Percentiles rank a stretch among this genome's conserved stretches.
Evolutionary conservation across 768 basidiomycete genomes (phyloP).

Genomic region (Ephemerocybe angulata): DNA sequence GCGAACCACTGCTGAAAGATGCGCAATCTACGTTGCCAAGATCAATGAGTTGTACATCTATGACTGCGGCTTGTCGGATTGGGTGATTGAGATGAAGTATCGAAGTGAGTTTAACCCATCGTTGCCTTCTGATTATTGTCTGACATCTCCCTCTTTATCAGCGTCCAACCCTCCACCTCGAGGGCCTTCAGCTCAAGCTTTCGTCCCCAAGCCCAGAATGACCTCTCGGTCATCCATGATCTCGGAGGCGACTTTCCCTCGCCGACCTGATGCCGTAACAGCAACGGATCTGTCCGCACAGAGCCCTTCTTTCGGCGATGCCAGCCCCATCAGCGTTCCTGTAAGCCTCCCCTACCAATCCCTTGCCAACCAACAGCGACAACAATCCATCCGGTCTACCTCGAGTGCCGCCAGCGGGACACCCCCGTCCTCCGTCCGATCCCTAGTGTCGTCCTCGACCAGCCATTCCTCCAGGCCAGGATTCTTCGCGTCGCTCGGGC

Average conservation of each 20-base stretch:
- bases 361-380: slow-evolving; percentile 40
- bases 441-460: slow-evolving; percentile 39
- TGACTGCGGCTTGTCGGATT: slow-evolving; percentile 76
- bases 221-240: slow-evolving; percentile 68
- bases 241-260: slow-evolving; percentile 77
- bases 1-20: slow-evolving; percentile 62
- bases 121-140: slow-evolving; percentile 3
- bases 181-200: slow-evolving; percentile 38
- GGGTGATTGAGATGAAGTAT: slow-evolving; percentile 56
- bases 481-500: slow-evolving; percentile 73
- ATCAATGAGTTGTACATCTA: slow-evolving; percentile 76
- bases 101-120: slow-evolving; percentile 43
- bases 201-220: slow-evolving; percentile 57
- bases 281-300: slow-evolving; percentile 67
- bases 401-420: slow-evolving; percentile 29
- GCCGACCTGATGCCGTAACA: slow-evolving; percentile 69
- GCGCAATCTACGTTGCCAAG: slow-evolving; percentile 70
- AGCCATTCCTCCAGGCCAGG: slow-evolving; percentile 37
- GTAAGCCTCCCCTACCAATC: slow-evolving; percentile 75
- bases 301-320: slow-evolving; percentile 38
- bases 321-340: slow-evolving; percentile 50
- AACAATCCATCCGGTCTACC: slow-evolving; percentile 17
- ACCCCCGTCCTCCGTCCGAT: slow-evolving; percentile 51
- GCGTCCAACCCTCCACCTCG: slow-evolving; percentile 30
- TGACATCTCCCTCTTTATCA: slow-evolving; percentile 8